A percentile compares a stretch with the other conserved stretches of the same genome.
Evolutionary conservation across 2,329 filamentous ascomycete species (phyloP).

Genomic region (Fonsecaea pedrosoi): DNA sequence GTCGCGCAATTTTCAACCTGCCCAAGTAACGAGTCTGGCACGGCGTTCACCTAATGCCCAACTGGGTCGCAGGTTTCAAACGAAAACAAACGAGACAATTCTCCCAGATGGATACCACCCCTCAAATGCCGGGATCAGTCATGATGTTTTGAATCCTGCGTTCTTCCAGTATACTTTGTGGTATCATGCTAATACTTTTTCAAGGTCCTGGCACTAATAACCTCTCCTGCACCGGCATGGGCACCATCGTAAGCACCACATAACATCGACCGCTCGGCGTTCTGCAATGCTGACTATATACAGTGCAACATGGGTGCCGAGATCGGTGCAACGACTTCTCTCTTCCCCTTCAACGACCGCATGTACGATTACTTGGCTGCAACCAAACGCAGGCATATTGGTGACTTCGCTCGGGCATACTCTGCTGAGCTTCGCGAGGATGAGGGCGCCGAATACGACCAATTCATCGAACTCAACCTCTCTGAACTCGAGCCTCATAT

Average conservation of each 20-base stretch:
- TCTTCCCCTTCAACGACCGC: constrained; percentile 97
- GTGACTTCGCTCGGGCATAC: constrained; percentile 85
- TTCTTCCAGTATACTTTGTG: too few relatives aligned
- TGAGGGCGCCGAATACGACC: constrained; percentile 90
- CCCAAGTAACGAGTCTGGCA: too few relatives aligned
- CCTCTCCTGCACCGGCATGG: constrained; percentile 85
- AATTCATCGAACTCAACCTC: constrained; percentile 95
- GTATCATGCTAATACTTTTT: too few relatives aligned
- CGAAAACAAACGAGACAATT: too few relatives aligned
- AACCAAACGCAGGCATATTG: constrained; percentile 89
- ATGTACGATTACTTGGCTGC: constrained; percentile 96
- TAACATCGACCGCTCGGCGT: too few relatives aligned
- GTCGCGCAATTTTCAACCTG: too few relatives aligned
- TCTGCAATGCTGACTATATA: constrained; percentile 4
- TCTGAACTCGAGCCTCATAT: constrained; percentile 95
- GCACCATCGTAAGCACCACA: constrained; percentile 63
- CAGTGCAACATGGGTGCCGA: constrained; percentile 55
- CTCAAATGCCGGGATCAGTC: too few relatives aligned
- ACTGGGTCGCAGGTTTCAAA: too few relatives aligned
- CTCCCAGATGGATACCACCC: too few relatives aligned
- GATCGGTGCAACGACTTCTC: constrained; percentile 71
- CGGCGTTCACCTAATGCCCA: too few relatives aligned
- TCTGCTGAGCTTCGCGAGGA: constrained; percentile 86
- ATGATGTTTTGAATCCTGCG: too few relatives aligned
- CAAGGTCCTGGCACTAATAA: constrained; percentile 72